Evolutionary conservation across 1,284 basidiomycete species (phyloP).

Genomic region (Mycosarcoma mackinlayi): DNA sequence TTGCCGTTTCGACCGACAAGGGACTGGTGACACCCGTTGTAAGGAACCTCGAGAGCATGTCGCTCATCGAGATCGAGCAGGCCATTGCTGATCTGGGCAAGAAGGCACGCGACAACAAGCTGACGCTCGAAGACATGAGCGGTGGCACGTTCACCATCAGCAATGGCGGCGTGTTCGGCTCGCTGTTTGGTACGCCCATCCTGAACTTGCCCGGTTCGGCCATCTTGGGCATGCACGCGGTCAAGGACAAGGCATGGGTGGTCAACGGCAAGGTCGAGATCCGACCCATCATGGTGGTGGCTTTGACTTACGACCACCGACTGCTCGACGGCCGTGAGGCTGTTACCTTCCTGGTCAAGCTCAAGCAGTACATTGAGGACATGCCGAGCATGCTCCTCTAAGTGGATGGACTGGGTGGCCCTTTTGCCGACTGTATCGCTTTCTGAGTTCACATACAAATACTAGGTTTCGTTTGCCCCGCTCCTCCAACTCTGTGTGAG

Average conservation of each 20-base stretch:
- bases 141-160: conserved; percentile 99
- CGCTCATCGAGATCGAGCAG: conserved; percentile 89
- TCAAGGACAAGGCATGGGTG: conserved; percentile 93
- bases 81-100: conserved; percentile 89
- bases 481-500: background rate
- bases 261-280: conserved; percentile 77
- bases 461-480: conserved; percentile 2
- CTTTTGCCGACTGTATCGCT: no score
- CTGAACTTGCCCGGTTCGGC: conserved; percentile 97
- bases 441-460: conserved; percentile 8
- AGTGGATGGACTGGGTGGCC: background rate
- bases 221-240: conserved; percentile 94
- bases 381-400: conserved; percentile 65
- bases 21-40: conserved; percentile 96
- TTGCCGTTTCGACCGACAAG: conserved; percentile 97
- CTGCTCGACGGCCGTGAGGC: conserved; percentile 95
- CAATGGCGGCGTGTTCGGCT: conserved; percentile 98
- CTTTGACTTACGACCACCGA: conserved; percentile 93
- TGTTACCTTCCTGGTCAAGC: conserved; percentile 92
- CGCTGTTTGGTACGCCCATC: conserved; percentile 89
- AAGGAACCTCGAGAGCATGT: conserved; percentile 87
- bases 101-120: conserved; percentile 95
- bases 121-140: conserved; percentile 85
- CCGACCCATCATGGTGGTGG: conserved; percentile 89
- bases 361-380: conserved; percentile 68